Evolutionary conservation across 805 yeast genomes (phyloP).

Genomic region (Lipomyces yamadae): DNA sequence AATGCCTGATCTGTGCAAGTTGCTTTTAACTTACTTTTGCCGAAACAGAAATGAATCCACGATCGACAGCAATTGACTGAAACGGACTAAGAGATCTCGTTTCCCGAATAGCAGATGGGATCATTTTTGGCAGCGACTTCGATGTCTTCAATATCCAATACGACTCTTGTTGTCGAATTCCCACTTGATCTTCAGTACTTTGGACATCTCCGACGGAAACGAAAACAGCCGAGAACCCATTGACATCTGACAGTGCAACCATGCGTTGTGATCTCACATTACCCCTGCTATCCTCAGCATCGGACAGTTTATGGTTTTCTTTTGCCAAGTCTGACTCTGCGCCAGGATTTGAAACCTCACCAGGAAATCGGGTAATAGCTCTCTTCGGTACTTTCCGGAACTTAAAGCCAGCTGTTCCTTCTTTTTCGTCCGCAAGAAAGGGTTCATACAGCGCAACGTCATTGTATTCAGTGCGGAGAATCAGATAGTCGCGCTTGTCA

Average conservation of each 20-base stretch:
- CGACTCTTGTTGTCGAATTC: slow-evolving; percentile 51
- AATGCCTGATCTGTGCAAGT: slow-evolving; percentile 55
- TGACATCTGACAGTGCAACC: slow-evolving; percentile 61
- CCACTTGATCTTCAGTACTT: background rate
- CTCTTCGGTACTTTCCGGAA: slow-evolving; percentile 49
- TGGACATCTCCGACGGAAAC: slow-evolving; percentile 50
- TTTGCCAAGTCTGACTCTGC: background rate
- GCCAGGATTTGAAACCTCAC: background rate
- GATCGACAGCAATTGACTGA: slow-evolving; percentile 45
- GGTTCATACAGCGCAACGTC: slow-evolving; percentile 72
- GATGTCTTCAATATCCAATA: slow-evolving; percentile 68
- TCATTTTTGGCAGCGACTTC: slow-evolving; percentile 66
- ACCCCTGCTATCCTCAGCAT: background rate
- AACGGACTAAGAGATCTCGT: slow-evolving; percentile 56
- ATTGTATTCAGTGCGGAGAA: slow-evolving; percentile 80
- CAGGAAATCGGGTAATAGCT: slow-evolving; percentile 60
- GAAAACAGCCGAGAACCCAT: slow-evolving; percentile 64
- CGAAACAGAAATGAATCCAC: slow-evolving; percentile 74
- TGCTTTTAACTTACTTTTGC: slow-evolving; percentile 54
- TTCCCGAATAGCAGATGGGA: slow-evolving; percentile 65
- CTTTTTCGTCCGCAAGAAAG: slow-evolving; percentile 48
- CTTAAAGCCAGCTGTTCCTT: background rate
- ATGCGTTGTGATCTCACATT: slow-evolving; percentile 43
- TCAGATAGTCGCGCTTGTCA: slow-evolving; percentile 63
- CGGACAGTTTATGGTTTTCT: background rate